These are phyloP conservation scores for Starmerella gropengiesseri DNA, from an alignment of 805 yeast species.

Conservation along the genomic window DNA sequence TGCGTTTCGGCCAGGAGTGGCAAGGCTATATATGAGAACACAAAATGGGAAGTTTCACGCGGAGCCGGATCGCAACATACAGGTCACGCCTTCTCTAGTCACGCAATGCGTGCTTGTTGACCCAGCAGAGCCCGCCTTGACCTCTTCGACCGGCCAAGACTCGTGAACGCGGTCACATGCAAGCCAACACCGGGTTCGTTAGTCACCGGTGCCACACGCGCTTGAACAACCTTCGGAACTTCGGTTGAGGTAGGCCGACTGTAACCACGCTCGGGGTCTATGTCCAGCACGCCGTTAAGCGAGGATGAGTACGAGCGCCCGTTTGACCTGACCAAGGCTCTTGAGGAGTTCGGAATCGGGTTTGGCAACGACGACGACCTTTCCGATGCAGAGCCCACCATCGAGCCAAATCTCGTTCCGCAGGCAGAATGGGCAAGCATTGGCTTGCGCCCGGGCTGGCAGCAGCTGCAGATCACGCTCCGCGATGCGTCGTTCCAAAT, in stretches of 20 bases:
- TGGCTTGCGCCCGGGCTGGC: constrained; percentile 20
- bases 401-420: not conserved
- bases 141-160: too few species aligned
- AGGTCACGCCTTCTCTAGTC: too few species aligned
- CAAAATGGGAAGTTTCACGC: too few species aligned
- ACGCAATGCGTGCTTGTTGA: too few species aligned
- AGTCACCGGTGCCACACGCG: too few species aligned
- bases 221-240: too few species aligned
- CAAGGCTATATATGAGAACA: too few species aligned
- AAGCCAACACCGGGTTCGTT: too few species aligned
- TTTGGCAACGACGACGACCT: constrained; percentile 4
- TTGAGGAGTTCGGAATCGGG: constrained; percentile 14
- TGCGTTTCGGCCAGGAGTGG: too few species aligned
- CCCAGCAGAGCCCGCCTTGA: too few species aligned
- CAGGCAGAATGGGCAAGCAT: constrained; percentile 19
- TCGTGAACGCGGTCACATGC: too few species aligned
- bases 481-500: constrained; percentile 17
- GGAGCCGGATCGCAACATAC: too few species aligned
- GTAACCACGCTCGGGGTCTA: not conserved
- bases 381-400: not conserved
- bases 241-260: not conserved
- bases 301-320: not conserved
- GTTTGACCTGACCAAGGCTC: constrained; percentile 12
- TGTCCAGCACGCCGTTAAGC: not conserved
- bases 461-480: constrained; percentile 16